Evolutionary conservation across 202 grass and related monocot genomes (phyloP).

Genomic region (Panicum hallii): DNA sequence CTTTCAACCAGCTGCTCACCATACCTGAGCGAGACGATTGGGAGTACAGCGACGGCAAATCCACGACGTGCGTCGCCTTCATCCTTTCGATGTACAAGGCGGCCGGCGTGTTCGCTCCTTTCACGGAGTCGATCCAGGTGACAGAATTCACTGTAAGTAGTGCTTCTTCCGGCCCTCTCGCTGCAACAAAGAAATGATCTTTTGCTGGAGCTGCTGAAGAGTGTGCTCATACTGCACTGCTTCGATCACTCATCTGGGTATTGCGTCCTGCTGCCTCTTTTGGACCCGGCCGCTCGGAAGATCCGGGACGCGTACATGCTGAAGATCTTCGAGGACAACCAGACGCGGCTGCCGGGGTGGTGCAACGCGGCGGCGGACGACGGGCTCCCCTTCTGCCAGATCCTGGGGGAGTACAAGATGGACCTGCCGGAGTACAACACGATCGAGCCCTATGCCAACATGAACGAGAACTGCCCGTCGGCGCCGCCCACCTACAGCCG

Average conservation of each 20-base stretch:
- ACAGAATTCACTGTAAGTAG: conserved; percentile 91
- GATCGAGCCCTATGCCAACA: conserved; percentile 80
- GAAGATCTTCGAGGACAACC: conserved; percentile 93
- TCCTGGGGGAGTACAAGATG: conserved; percentile 93
- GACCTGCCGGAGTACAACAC: conserved; percentile 91
- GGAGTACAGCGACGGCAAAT: conserved; percentile 97
- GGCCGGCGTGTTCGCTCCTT: conserved; percentile 74
- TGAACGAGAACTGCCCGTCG: conserved; percentile 98
- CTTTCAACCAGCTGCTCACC: conserved; percentile 89
- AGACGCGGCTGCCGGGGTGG: conserved; percentile 79
- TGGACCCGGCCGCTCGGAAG: too few relatives aligned
- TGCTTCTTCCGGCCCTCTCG: too few relatives aligned
- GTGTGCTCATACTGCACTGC: not conserved
- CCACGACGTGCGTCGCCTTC: conserved; percentile 91
- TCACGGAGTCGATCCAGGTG: conserved; percentile 83
- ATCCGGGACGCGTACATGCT: conserved; percentile 97
- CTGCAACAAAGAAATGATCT: too few relatives aligned
- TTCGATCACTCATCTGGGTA: not conserved
- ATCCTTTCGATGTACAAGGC: conserved; percentile 89
- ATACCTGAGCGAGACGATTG: conserved; percentile 93
- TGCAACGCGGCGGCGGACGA: conserved; percentile 65
- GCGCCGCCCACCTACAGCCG: conserved; percentile 71
- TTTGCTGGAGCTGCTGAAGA: not conserved
- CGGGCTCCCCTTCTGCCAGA: conserved; percentile 84
- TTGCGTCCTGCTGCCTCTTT: too few relatives aligned